Conservation (phyloP, 441 rosid species). For the Croton laevigatus region DNA sequence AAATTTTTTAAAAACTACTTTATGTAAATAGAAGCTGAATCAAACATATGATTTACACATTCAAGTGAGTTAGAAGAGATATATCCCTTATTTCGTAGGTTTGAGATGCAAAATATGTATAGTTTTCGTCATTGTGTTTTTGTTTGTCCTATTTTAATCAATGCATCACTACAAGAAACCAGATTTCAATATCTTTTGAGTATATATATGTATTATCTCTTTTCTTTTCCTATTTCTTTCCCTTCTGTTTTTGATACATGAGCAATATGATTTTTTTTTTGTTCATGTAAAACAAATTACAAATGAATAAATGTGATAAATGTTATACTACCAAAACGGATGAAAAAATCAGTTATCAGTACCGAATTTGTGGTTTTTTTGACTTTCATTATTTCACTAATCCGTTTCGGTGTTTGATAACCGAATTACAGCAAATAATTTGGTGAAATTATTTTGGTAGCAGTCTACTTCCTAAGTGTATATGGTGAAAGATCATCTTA, state of each 20-base stretch:
- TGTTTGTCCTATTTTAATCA: neutral
- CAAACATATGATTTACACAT: slow-evolving; percentile 7
- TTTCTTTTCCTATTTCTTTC: neutral
- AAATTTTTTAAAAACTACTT: neutral
- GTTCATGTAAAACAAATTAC: no score
- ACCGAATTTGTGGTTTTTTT: no score
- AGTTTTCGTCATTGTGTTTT: neutral
- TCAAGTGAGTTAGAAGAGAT: slow-evolving; percentile 6
- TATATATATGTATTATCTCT: neutral
- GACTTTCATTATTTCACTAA: no score
- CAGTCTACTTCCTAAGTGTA: slow-evolving; percentile 18
- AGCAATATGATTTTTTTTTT: no score
- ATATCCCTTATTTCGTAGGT: slow-evolving; percentile 10
- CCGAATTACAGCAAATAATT: no score
- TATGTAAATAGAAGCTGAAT: neutral
- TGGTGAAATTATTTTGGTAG: slow-evolving; percentile 99
- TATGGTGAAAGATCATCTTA: slow-evolving; percentile 21
- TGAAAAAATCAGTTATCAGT: no score
- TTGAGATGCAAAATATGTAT: neutral
- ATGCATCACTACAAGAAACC: neutral
- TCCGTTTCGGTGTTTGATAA: no score
- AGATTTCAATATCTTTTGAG: neutral
- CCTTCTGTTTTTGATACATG: no score
- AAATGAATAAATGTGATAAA: no score
- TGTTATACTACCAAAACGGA: no score